A percentile compares a stretch with the other conserved stretches of the same genome.
Conservation (phyloP, 345 rosid genomes). For the Mangifera indica region DNA sequence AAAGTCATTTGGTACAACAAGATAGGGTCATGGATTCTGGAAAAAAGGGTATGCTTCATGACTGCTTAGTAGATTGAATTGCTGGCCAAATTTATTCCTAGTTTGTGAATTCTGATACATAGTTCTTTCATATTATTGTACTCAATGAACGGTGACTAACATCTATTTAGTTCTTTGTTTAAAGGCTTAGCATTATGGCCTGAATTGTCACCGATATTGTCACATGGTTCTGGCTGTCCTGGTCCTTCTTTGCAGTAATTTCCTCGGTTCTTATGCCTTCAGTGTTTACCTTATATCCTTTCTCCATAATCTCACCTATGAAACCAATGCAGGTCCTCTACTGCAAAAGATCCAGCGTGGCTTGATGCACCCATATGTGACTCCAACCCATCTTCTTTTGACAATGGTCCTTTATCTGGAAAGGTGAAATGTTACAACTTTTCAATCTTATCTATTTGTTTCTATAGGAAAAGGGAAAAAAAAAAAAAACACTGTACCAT, state of each 20-base stretch:
- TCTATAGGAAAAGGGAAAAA: neutral
- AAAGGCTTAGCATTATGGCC: conserved; percentile 60
- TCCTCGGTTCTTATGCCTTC: conserved; percentile 7
- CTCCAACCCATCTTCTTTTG: conserved; percentile 30
- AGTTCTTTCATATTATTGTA: neutral
- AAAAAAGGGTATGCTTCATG: conserved; percentile 41
- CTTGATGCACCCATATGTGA: conserved; percentile 42
- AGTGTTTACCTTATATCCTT: neutral
- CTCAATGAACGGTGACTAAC: conserved; percentile 11
- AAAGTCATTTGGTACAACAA: conserved; percentile 35
- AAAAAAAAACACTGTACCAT: neutral
- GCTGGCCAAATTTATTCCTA: neutral
- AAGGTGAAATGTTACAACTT: conserved; percentile 33
- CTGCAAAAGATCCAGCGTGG: conserved; percentile 55
- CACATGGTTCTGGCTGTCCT: conserved; percentile 26
- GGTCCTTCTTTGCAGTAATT: conserved; percentile 40
- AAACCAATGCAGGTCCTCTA: conserved; percentile 37
- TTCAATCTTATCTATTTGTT: neutral
- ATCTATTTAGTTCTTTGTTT: conserved; percentile 1
- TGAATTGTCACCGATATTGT: conserved; percentile 41
- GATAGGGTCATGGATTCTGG: conserved; percentile 24
- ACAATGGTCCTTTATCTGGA: conserved; percentile 30
- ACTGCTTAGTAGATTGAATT: neutral
- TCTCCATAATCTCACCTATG: conserved; percentile 11
- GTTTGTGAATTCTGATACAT: neutral